A percentile compares a stretch with the other conserved stretches of the same genome.
These are phyloP conservation scores for Aphanomyces cochlioides DNA, from an alignment of 352 stramenopile genomes.

Conservation along the genomic window DNA sequence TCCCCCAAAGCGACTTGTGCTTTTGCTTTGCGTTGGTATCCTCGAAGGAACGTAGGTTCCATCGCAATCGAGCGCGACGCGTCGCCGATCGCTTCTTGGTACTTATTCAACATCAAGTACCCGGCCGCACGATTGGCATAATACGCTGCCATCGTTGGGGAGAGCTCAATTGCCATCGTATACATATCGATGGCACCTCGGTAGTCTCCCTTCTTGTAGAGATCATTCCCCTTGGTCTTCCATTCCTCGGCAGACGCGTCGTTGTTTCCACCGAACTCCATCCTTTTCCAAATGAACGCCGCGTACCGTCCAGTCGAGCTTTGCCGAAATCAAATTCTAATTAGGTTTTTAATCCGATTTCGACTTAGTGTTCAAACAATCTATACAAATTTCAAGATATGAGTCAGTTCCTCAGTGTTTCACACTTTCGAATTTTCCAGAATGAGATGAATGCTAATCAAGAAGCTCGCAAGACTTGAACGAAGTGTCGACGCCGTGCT, in stretches of 20 bases:
- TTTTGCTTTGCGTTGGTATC: constrained; percentile 88
- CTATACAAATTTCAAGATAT: constrained; percentile 1
- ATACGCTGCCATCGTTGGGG: constrained; percentile 77
- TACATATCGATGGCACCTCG: constrained; percentile 86
- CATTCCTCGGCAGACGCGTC: constrained; percentile 70
- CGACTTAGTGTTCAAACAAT: neutral
- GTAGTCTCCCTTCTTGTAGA: constrained; percentile 91
- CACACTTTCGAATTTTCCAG: constrained; percentile 13
- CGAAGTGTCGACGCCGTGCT: constrained; percentile 45
- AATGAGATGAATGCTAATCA: neutral
- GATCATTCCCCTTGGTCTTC: constrained; percentile 85
- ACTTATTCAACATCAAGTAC: constrained; percentile 86
- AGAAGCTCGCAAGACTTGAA: constrained; percentile 41
- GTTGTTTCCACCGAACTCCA: constrained; percentile 15
- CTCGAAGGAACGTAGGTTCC: constrained; percentile 86
- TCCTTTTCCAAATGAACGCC: constrained; percentile 10
- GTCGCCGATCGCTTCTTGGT: constrained; percentile 88
- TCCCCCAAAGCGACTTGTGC: constrained; percentile 75
- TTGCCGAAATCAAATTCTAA: neutral
- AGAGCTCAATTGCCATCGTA: constrained; percentile 85
- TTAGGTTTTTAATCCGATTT: constrained; percentile 7
- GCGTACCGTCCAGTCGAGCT: neutral
- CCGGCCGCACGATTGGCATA: constrained; percentile 90
- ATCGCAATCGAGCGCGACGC: constrained; percentile 88
- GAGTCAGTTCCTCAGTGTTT: neutral